Percentiles rank a stretch among this genome's conserved stretches.
These are phyloP conservation scores for Monosporascus sp. DNA, from an alignment of 2,329 filamentous ascomycete species.

Conservation along the genomic window DNA sequence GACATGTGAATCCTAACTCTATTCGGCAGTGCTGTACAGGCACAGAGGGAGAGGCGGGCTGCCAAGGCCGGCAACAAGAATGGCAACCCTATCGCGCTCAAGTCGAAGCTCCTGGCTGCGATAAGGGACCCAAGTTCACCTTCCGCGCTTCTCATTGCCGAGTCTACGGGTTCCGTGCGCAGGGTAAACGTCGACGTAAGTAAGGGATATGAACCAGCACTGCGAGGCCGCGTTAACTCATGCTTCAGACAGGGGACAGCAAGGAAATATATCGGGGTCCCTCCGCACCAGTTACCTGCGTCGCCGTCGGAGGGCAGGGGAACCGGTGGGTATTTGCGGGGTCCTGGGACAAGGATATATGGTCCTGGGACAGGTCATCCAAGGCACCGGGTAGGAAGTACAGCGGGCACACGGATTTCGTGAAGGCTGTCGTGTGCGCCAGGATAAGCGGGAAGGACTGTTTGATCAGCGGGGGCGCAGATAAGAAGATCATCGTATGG, in stretches of 20 bases:
- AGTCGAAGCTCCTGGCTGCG: slow-evolving; percentile 80
- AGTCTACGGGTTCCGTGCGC: slow-evolving; percentile 77
- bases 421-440: slow-evolving; percentile 70
- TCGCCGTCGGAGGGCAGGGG: slow-evolving; percentile 58
- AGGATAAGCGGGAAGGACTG: slow-evolving; percentile 55
- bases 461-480: slow-evolving; percentile 70
- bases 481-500: slow-evolving; percentile 82
- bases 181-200: slow-evolving; percentile 69
- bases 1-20: slow-evolving; percentile 35
- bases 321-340: slow-evolving; percentile 70
- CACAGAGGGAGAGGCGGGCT: slow-evolving; percentile 54
- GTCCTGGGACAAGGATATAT: slow-evolving; percentile 90
- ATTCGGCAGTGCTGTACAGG: slow-evolving; percentile 41
- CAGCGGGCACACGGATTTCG: slow-evolving; percentile 81
- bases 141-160: slow-evolving; percentile 67
- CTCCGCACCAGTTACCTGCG: slow-evolving; percentile 71
- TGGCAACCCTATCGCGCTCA: slow-evolving; percentile 73
- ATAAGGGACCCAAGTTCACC: slow-evolving; percentile 60
- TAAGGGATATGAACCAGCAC: not conserved
- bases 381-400: slow-evolving; percentile 53
- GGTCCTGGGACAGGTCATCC: slow-evolving; percentile 70
- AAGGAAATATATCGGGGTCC: slow-evolving; percentile 64
- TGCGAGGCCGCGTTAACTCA: not conserved
- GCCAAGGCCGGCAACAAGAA: slow-evolving; percentile 70
- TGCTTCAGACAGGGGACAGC: slow-evolving; percentile 33